Base-by-base conservation (phyloP, 441 rosid genomes). In the Pelargonium citronellum region DNA sequence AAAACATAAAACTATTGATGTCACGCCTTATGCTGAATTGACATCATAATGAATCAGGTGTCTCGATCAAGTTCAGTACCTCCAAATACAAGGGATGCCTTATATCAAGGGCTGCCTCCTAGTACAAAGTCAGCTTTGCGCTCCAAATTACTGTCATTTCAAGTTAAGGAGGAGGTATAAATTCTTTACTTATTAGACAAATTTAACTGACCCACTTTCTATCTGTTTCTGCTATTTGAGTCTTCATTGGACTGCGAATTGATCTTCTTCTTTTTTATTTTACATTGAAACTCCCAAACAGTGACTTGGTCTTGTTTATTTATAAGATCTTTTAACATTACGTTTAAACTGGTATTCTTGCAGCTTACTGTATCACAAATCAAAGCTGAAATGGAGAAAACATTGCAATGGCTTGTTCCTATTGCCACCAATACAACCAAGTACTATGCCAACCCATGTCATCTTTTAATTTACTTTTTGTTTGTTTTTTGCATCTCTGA, bases 31-130 rank as follows among this genome's bases (percentile, higher is more conserved):
- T 58, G 64, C 30, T 17, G 66, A 27, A 63, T 13, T 11, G 47
- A 49, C 22, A 10, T 57, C 49, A 75, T 53, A 58, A 69, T 77
- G 67, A 71, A 78, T 67, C 82, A 95, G 99, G 99, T 88, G 65
- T 87, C 98, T 62, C 91, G 98, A 73, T 87, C 99, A 68, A 92
- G 90, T 82, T 88, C 93, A 64, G 82, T 95, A 78, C 99, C 98
- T 43, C 87, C 87, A 71, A 95, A 84, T 80, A 91, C 95, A 58
- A 91, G 96, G 87, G 98, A 95, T 80, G 87, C 97, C 24, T 79
- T 95, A 77, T 95, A 95, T 81, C 98, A 95, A 79, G 94, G 95
- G 67, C 79, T 95, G 77, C 99, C 99, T 13, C 98, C 99, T 30
- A 80, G 79, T 71, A 84, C 92, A 71, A 95, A 95, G 84, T 83